Percentiles rank a stretch among this genome's conserved stretches.
phyloP scores from a whole-genome alignment of 1,284 basidiomycete genomes.

The Apiotrichum mycotoxinovorans region DNA sequence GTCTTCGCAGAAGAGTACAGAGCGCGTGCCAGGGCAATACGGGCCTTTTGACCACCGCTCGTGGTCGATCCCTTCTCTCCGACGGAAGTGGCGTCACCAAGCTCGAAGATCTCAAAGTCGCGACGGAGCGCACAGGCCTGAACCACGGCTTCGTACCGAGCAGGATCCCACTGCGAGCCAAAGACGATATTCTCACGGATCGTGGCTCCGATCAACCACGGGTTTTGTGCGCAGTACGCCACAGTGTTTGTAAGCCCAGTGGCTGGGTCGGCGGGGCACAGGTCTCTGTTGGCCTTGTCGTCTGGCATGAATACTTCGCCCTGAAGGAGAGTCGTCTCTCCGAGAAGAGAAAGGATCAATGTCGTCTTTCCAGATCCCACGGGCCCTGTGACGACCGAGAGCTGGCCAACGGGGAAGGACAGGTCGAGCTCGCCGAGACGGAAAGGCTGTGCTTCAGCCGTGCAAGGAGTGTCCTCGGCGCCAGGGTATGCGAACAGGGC shows the following conservation, averaged over 20 bases:
- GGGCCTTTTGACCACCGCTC: constrained; percentile 47
- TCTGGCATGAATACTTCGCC: constrained; percentile 57
- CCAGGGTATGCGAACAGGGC: constrained; percentile 48
- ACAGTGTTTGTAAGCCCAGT: constrained; percentile 53
- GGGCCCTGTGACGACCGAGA: constrained; percentile 50
- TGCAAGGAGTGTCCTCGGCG: constrained; percentile 19
- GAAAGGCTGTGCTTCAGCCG: constrained; percentile 40
- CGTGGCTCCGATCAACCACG: constrained; percentile 57
- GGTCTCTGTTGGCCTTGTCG: constrained; percentile 44
- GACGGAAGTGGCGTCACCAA: constrained; percentile 58
- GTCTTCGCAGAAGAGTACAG: constrained; percentile 47
- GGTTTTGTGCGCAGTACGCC: constrained; percentile 56
- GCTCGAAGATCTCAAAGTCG: constrained; percentile 55
- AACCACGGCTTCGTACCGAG: constrained; percentile 52
- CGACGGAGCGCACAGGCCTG: constrained; percentile 55
- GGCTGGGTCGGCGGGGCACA: constrained; percentile 50
- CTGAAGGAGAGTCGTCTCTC: constrained; percentile 54
- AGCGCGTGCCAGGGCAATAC: constrained; percentile 48
- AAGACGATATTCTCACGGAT: constrained; percentile 58
- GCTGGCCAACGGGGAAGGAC: constrained; percentile 48
- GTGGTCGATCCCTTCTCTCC: constrained; percentile 58
- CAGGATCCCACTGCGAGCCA: constrained; percentile 50
- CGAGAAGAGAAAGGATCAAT: constrained; percentile 58
- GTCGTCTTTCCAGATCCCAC: constrained; percentile 66
- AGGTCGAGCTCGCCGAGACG: constrained; percentile 52